Evolutionary conservation across 2,329 filamentous ascomycete genomes (phyloP).

Genomic region (Lachnellula subtilissima): DNA sequence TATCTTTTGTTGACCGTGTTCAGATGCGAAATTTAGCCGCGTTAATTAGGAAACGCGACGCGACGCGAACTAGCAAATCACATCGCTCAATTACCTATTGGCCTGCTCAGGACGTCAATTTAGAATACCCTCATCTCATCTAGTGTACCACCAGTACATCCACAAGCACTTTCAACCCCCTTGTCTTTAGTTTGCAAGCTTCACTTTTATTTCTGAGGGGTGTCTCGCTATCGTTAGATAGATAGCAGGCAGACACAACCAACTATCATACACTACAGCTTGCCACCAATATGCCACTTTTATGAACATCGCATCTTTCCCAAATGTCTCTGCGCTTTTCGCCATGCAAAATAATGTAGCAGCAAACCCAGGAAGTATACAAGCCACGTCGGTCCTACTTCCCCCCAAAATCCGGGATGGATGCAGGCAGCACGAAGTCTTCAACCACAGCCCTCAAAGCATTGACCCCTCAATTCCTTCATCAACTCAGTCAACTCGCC

Average conservation of each 20-base stretch:
- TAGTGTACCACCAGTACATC: too few relatives aligned
- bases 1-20: neutral
- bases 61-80: slow-evolving; percentile 3
- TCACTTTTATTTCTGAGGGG: slow-evolving; percentile 13
- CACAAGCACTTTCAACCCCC: too few relatives aligned
- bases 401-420: neutral
- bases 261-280: slow-evolving; percentile 23
- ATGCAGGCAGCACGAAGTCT: neutral
- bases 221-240: slow-evolving; percentile 9
- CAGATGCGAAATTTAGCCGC: slow-evolving; percentile 1
- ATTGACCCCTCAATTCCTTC: too few relatives aligned
- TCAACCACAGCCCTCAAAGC: neutral
- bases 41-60: neutral
- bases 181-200: neutral
- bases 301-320: slow-evolving; percentile 14
- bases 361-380: slow-evolving; percentile 14
- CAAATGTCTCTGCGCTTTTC: slow-evolving; percentile 18
- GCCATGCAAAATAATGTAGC: slow-evolving; percentile 12
- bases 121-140: too few relatives aligned
- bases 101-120: too few relatives aligned
- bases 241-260: slow-evolving; percentile 6
- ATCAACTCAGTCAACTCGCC: neutral
- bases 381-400: slow-evolving; percentile 1
- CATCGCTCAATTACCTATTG: neutral
- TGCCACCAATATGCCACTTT: slow-evolving; percentile 14